Conservation (phyloP, 345 rosid genomes). For the Clausena lansium region DNA sequence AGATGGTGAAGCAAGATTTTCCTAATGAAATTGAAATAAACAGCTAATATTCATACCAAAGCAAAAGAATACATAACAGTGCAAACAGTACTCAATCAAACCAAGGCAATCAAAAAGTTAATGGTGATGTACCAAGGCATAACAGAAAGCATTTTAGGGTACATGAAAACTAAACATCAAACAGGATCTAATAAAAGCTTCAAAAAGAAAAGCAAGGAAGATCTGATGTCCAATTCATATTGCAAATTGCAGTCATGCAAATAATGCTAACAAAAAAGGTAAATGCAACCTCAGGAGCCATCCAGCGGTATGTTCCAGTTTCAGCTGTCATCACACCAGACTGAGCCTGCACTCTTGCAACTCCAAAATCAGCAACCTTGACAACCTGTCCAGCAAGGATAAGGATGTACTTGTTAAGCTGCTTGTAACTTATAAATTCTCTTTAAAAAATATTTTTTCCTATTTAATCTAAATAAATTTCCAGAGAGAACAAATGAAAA, state of each 20-base stretch:
- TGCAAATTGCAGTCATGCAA: slow-evolving; percentile 5
- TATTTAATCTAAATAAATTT: slow-evolving; percentile 5
- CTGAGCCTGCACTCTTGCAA: slow-evolving; percentile 88
- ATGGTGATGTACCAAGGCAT: background rate
- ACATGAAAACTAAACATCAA: background rate
- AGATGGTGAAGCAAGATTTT: background rate
- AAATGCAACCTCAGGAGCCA: slow-evolving; percentile 91
- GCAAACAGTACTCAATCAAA: background rate
- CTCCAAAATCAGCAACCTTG: slow-evolving; percentile 98
- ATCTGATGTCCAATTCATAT: slow-evolving; percentile 7
- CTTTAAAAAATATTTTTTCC: background rate
- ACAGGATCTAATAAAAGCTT: slow-evolving; percentile 4
- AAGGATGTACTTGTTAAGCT: background rate
- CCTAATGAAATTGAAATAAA: background rate
- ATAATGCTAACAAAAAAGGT: slow-evolving; percentile 7
- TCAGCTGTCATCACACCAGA: slow-evolving; percentile 98
- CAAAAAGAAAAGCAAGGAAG: slow-evolving; percentile 8
- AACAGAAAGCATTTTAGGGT: background rate
- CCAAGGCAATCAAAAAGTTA: background rate
- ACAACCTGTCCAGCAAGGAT: slow-evolving; percentile 59
- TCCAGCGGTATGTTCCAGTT: slow-evolving; percentile 99
- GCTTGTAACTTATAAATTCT: background rate
- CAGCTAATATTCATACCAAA: background rate
- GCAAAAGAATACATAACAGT: background rate
- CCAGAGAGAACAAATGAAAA: background rate